Evolutionary conservation across 2,329 filamentous ascomycete species (phyloP), one percentile per base, ranked within the genome.

Genomic region (Microdochium nivale): DNA sequence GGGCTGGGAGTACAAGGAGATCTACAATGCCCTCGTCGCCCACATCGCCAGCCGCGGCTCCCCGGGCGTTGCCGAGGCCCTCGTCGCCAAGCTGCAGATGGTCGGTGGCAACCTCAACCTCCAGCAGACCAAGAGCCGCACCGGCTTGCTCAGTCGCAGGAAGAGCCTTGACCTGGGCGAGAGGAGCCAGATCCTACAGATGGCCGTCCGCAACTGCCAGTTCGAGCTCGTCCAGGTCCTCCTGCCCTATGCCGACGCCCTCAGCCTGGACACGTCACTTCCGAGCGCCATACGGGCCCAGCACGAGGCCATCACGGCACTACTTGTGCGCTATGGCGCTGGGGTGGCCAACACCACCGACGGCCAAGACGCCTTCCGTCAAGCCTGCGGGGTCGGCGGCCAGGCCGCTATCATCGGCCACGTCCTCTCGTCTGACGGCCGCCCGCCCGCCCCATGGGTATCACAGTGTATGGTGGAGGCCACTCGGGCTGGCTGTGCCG

Each of bases 391-490:
- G 14, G 59, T 69, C 8, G 76, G 74, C 5, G 71, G 69, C 2
- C 67, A 74, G 35, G 63, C 72, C 1, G 70, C 72, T 3, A 59
- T 82, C 44, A 62, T 81, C 16, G 70, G 67, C 11, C 67, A 78
- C 21, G 57, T 82, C 5, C 60, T 82, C 1, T 70, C 71, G 47
- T 78, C 77, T 0, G 71, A 76, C 7, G 75, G 74, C 13, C 67
- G 68, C 19, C 77, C 78, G 0, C 61, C 70, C 0, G 58, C 67
- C 2, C 55, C 65, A 2, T 71, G 69, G 59, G 58, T 76, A 8
- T 79, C 78, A 2, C 71, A 77, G 47, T 72, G 70, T 47, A 70
- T 82, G 71, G 70, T 75, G 11, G 76, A 78, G 47, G 79, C 79
- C 3, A 65, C 73, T 0, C 68, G 67, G 27, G 71, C 71, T 3